A percentile compares a stretch with the other conserved stretches of the same genome.
These are phyloP conservation scores for Ogataea haglerorum DNA, from an alignment of 805 yeast species.

Conservation along the genomic window DNA sequence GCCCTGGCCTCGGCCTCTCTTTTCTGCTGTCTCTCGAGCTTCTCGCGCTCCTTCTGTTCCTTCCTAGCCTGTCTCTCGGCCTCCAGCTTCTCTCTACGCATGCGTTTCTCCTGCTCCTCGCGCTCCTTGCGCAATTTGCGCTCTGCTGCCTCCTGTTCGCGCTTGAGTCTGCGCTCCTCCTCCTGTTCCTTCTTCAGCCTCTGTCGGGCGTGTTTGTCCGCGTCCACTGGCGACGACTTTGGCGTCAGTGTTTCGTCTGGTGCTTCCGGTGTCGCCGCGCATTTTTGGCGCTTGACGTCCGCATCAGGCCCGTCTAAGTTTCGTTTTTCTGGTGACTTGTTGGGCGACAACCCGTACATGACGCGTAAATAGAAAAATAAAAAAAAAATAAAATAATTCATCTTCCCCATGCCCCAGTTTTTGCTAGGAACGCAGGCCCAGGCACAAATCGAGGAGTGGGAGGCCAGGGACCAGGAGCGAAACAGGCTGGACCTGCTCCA, in stretches of 20 bases:
- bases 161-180: constrained; percentile 9
- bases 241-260: constrained; percentile 6
- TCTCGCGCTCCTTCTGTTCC: constrained; percentile 31
- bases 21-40: constrained; percentile 25
- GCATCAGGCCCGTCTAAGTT: constrained; percentile 3
- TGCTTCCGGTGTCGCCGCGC: constrained; percentile 1
- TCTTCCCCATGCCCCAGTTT: constrained; percentile 5
- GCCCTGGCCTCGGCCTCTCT: constrained; percentile 28
- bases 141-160: constrained; percentile 12
- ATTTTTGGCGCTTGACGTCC: constrained; percentile 5
- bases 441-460: constrained; percentile 23
- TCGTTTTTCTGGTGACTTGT: constrained; percentile 18
- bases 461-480: constrained; percentile 11
- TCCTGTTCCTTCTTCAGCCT: constrained; percentile 8
- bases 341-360: constrained; percentile 15
- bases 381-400: neutral
- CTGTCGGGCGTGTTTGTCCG: constrained; percentile 4
- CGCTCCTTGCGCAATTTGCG: constrained; percentile 9
- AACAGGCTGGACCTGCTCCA: constrained; percentile 6
- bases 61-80: constrained; percentile 22
- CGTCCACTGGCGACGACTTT: constrained; percentile 6
- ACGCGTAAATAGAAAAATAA: constrained; percentile 6
- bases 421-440: constrained; percentile 25
- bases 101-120: constrained; percentile 16
- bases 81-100: constrained; percentile 28